These are phyloP conservation scores for Paracoccidioides brasiliensis DNA, from an alignment of 2,329 filamentous ascomycete genomes.

Conservation along the genomic window DNA sequence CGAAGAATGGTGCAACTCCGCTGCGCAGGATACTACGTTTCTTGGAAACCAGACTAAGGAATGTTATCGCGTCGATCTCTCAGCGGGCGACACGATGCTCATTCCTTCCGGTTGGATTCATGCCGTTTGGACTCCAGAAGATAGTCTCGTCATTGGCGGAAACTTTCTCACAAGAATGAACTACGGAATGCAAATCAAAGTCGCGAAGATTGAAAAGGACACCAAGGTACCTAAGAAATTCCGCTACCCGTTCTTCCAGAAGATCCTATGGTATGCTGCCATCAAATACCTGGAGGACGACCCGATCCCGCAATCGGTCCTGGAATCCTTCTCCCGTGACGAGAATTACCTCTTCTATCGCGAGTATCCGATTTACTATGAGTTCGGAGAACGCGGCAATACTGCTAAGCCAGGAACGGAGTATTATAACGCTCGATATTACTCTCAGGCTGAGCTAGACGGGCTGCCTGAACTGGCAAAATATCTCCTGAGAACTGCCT, in stretches of 20 bases:
- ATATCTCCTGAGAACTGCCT: slow-evolving; percentile 50
- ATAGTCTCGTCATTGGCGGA: slow-evolving; percentile 57
- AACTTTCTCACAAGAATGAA: slow-evolving; percentile 55
- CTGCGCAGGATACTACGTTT: slow-evolving; percentile 53
- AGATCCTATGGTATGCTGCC: slow-evolving; percentile 55
- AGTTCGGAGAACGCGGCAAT: slow-evolving; percentile 42
- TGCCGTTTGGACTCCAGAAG: slow-evolving; percentile 56
- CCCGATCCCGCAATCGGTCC: slow-evolving; percentile 45
- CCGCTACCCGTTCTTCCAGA: slow-evolving; percentile 55
- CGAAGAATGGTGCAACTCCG: slow-evolving; percentile 57
- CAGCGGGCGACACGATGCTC: slow-evolving; percentile 55
- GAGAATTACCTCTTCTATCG: slow-evolving; percentile 41
- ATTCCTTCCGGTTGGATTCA: slow-evolving; percentile 62
- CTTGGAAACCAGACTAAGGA: slow-evolving; percentile 52
- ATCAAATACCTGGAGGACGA: slow-evolving; percentile 52
- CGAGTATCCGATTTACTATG: slow-evolving; percentile 43
- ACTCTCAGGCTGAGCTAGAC: slow-evolving; percentile 49
- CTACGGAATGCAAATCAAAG: slow-evolving; percentile 53
- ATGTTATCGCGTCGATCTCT: slow-evolving; percentile 53
- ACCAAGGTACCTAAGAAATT: slow-evolving; percentile 54
- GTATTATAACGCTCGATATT: slow-evolving; percentile 48
- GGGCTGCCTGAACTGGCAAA: slow-evolving; percentile 46
- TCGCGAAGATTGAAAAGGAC: slow-evolving; percentile 53
- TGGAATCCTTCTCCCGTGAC: slow-evolving; percentile 43
- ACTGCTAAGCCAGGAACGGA: slow-evolving; percentile 39